Evolutionary conservation across 805 yeast genomes (phyloP), one percentile per base, ranked within the genome.

Genomic region (Sungouiozyma intestinalis): DNA sequence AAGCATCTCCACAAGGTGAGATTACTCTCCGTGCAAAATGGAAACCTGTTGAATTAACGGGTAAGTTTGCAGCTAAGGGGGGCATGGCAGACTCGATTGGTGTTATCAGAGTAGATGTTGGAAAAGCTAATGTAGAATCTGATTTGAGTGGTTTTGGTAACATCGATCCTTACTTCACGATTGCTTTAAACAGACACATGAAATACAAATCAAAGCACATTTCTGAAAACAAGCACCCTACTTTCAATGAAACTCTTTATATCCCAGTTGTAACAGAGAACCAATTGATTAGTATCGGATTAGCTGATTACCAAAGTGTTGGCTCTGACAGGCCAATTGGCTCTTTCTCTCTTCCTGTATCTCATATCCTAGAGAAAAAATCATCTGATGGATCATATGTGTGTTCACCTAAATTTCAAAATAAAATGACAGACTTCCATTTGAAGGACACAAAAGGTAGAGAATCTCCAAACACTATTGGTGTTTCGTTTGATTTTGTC

Each of bases 101-200:
- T 50, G 77, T 77, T 34, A 57, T 78, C 20, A 74, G 80, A 64
- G 53, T 84, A 33, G 77, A 76, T 52, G 51, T 84, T 39, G 69
- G 77, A 45, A 63, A 67, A 29, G 81, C 79, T 15, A 57, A 57
- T 9, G 73, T 75, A 34, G 65, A 71, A 50, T 47, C 48, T 66
- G 58, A 77, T 50, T 62, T 81, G 50, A 83, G 81, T 50, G 71
- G 78, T 14, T 72, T 81, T 40, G 90, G 92, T 43, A 75, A 72
- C 43, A 77, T 82, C 52, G 88, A 84, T 60, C 92, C 94, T 3
- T 83, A 81, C 52, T 76, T 80, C 33, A 70, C 74, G 45, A 69
- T 82, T 8, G 53, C 74, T 32, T 60, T 76, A 44, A 77, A 79
- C 52, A 82, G 81, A 49, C 74, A 73, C 55, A 54, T 74, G 33